Conservation (phyloP, 345 rosid genomes). For the Eucalyptus coolabah region DNA sequence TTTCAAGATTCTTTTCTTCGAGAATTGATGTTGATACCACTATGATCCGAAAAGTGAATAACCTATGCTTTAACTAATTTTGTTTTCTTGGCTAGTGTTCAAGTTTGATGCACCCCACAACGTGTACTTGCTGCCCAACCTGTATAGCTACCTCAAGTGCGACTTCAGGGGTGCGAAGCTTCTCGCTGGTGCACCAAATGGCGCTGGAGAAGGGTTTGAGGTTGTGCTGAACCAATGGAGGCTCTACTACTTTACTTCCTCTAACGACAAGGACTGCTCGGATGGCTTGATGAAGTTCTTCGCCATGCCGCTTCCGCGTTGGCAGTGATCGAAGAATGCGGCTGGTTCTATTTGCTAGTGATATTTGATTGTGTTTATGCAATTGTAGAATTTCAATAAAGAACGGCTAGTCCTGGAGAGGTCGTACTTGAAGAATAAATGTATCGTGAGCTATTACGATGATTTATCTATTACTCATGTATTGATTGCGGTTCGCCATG, state of each 20-base stretch:
- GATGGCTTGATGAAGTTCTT: conserved; percentile 8
- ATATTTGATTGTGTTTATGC: background rate
- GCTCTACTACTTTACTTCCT: conserved; percentile 3
- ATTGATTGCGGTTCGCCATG: background rate
- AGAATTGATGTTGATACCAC: background rate
- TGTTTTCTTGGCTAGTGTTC: background rate
- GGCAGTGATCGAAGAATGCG: background rate
- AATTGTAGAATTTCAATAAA: background rate
- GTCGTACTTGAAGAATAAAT: background rate
- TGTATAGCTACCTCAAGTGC: background rate
- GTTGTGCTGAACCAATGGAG: background rate
- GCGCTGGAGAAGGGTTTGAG: background rate
- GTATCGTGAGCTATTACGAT: background rate
- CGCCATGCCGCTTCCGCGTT: background rate
- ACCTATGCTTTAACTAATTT: background rate
- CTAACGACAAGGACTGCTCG: background rate
- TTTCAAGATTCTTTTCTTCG: background rate
- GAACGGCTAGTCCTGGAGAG: background rate
- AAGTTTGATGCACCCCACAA: conserved; percentile 4
- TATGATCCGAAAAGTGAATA: background rate
- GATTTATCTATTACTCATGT: background rate
- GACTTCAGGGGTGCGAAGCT: conserved; percentile 1
- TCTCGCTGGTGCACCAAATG: background rate
- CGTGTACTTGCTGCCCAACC: conserved; percentile 5
- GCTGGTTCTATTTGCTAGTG: background rate